Conservation (phyloP, 257 asterid species). For the Thymus mandschuricus region DNA sequence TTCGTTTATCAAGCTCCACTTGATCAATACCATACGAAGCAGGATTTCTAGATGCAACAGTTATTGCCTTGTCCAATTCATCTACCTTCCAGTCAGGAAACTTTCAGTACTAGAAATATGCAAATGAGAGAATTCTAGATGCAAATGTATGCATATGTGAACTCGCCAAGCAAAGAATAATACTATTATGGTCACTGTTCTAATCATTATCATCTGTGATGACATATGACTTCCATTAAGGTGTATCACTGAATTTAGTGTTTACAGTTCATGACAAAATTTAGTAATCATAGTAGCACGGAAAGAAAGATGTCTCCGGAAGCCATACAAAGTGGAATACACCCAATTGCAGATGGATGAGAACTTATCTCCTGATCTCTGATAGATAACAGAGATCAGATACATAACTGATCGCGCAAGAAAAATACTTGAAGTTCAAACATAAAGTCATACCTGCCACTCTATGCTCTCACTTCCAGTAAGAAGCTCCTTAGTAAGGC, state of each 20-base stretch:
- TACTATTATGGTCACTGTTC: background rate
- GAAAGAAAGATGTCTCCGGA: background rate
- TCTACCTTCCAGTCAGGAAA: slow-evolving; percentile 84
- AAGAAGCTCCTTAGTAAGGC: slow-evolving; percentile 73
- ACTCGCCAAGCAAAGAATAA: background rate
- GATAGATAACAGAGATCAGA: slow-evolving; percentile 17
- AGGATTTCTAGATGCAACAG: slow-evolving; percentile 90
- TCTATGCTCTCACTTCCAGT: slow-evolving; percentile 86
- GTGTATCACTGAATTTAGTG: background rate
- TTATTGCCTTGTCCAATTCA: slow-evolving; percentile 90
- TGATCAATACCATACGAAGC: slow-evolving; percentile 73
- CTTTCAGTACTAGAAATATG: slow-evolving; percentile 44
- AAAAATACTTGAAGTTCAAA: slow-evolving; percentile 25
- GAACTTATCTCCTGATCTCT: background rate
- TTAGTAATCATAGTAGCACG: background rate
- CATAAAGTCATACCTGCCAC: slow-evolving; percentile 80
- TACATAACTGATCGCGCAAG: slow-evolving; percentile 13
- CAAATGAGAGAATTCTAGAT: slow-evolving; percentile 11
- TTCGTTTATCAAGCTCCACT: slow-evolving; percentile 81
- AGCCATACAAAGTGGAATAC: slow-evolving; percentile 23
- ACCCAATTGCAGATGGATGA: slow-evolving; percentile 12
- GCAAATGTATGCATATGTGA: background rate
- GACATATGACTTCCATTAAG: background rate
- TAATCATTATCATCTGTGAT: slow-evolving; percentile 8
- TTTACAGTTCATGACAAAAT: slow-evolving; percentile 11